Base-by-base conservation (phyloP, 805 yeast species). In the Grigorovia yakushimaensis region DNA sequence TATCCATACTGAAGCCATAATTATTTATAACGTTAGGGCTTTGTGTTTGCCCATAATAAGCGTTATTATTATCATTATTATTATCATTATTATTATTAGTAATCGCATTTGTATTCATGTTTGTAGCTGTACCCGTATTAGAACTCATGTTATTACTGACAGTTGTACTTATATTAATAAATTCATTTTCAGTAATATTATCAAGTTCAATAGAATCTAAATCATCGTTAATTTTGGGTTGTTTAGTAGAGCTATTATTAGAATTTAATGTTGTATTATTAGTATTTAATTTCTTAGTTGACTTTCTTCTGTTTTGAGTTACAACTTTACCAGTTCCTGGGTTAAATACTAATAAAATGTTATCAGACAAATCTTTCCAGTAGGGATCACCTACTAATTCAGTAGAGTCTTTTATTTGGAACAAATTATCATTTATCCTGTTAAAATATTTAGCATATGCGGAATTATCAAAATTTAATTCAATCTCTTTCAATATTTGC, bases 401-500 rank as follows among this genome's bases (percentile, higher is more conserved):
- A 1, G 54, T 20, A 35, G 59, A 59, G 9, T 57, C 60, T 44
- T 53, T 60, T n/a, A 64, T 57, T 49, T 56, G 61, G 58, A 62
- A 64, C 33, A 60, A 45, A 15, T 58, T 57, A 27, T 59, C 61
- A 42, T 59, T 62, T 43, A 64, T 49, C 39, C 55, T 56, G 22
- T 54, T 57, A 49, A 64, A 62, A 51, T 56, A 64, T 44, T 56
- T 59, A 18, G 55, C 48, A 47, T 61, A 62, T 7, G 66, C 63
- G 24, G 62, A 57, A 4, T 55, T 57, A 11, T 61, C 65, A 46
- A 53, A 62, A 47, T 62, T 62, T 40, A 64, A 52, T 43, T 61
- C 63, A 44, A 64, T 44, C 47, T 64, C 68, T 46, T 63, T 62
- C 13, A 64, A 50, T 8, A 62, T 63, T 45, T 63, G 68, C 44